phyloP scores from a whole-genome alignment of 2,329 filamentous ascomycete species.

The Fusarium zealandicum region DNA sequence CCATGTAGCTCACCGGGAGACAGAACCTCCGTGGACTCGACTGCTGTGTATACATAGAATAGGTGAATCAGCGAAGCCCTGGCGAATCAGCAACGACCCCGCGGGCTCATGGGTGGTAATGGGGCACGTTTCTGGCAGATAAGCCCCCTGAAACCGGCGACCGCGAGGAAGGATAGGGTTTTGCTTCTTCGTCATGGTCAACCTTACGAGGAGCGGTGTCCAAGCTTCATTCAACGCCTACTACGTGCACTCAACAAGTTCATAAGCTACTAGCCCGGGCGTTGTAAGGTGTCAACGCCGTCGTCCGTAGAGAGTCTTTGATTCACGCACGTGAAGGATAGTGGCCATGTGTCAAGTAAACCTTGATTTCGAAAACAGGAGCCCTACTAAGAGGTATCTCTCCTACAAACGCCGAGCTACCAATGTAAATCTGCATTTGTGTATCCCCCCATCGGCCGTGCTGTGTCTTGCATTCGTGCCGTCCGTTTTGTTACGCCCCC shows the following conservation, averaged over 20 bases:
- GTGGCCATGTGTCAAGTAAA: background rate
- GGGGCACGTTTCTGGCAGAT: background rate
- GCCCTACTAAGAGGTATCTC: conserved; percentile 28
- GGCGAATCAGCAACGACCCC: conserved; percentile 32
- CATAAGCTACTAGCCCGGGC: background rate
- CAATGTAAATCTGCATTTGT: conserved; percentile 10
- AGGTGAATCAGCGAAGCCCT: background rate
- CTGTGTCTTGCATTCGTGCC: conserved; percentile 11
- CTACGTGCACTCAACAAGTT: background rate
- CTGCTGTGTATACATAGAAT: no score
- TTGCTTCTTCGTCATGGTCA: conserved; percentile 16
- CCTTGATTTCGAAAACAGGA: conserved; percentile 20
- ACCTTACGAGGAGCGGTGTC: conserved; percentile 26
- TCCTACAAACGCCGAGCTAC: conserved; percentile 20
- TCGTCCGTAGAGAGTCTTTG: background rate
- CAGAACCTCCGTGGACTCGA: no score
- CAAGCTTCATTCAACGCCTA: background rate
- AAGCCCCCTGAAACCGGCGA: conserved; percentile 10
- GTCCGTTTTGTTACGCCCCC: conserved; percentile 6
- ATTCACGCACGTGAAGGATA: conserved; percentile 1
- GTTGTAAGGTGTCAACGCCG: background rate
- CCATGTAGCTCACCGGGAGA: conserved; percentile 5
- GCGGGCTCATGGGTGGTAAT: conserved; percentile 32
- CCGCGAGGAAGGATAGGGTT: conserved; percentile 1
- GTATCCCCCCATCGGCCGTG: background rate